Evolutionary conservation across 371 early-diverging fungal species (phyloP), one percentile per base, ranked within the genome.

Genomic region (Smittium culicis): DNA sequence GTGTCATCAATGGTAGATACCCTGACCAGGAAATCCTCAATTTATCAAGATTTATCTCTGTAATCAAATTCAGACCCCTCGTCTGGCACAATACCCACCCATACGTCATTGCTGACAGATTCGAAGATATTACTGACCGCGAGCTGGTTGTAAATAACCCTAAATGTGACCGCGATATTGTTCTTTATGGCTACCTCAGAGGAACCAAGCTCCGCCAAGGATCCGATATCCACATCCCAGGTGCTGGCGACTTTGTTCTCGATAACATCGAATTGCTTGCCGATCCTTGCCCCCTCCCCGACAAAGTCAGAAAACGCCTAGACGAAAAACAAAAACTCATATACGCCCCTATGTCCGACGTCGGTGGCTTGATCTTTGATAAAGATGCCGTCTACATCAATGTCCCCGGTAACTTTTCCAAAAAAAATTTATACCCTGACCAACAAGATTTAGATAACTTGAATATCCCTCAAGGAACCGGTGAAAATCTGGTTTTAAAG

Each of bases 311-410:
- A 57, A 92, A 89, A 75, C 80, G 86, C 1, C 73, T 96, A 71
- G 88, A 86, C 72, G 95, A 94, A 71, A 91, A 94, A 72, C 87
- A 92, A 70, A 95, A 93, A 77, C 81, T 95, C 55, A 88, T 96
- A 34, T 96, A 96, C 71, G 98, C 97, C n/a, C 98, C 98, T 45
- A 95, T 94, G 94, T 89, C 93, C 0, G 96, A 96, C 71, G 91
- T 98, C 5, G 94, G 92, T 71, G 98, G 98, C 59, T 90, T 98
- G 70, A 85, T 95, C 85, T 96, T 93, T 78, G 98, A 98, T 78
- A 94, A 93, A 74, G 98, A 98, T 80, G 96, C 96, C 11, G 93
- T 98, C 25, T 98, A 98, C 72, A 94, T 98, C 71, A 89, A 93
- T 68, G 90, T 98, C 2, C 91, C 92, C 11, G 93, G 93, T 35